Evolutionary conservation across 1,284 basidiomycete species (phyloP).

Genomic region (Fomitopsis betulina): DNA sequence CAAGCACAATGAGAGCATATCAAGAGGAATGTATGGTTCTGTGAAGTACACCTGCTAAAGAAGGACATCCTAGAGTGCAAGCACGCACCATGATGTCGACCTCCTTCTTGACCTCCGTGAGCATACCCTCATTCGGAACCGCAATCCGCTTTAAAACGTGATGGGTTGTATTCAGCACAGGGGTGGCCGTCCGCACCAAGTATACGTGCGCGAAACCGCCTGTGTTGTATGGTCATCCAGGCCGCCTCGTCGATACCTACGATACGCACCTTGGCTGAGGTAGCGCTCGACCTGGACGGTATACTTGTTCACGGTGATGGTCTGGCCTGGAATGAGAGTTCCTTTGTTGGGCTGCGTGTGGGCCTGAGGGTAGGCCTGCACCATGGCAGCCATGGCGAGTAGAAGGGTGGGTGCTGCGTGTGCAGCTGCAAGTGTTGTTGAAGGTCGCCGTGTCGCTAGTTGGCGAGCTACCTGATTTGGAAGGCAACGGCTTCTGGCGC

Average conservation of each 20-base stretch:
- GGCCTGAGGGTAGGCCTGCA: conserved; percentile 24
- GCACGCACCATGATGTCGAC: conserved; percentile 94
- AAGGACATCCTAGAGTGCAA: not conserved
- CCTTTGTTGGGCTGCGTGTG: conserved; percentile 45
- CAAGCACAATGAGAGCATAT: not conserved
- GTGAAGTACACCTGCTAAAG: not conserved
- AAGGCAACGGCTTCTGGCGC: not conserved
- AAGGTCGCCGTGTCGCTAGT: not conserved
- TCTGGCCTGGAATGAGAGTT: conserved; percentile 76
- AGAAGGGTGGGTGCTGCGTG: conserved; percentile 2
- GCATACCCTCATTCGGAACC: conserved; percentile 84
- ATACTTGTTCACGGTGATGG: conserved; percentile 87
- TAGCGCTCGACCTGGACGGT: conserved; percentile 86
- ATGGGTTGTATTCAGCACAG: conserved; percentile 86
- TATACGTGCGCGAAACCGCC: conserved; percentile 99
- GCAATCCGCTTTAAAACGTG: conserved; percentile 98
- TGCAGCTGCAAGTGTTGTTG: not conserved
- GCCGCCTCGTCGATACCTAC: not conserved
- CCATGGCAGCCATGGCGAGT: conserved; percentile 30
- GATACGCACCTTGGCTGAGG: conserved; percentile 79
- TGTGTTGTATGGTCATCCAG: conserved; percentile 28
- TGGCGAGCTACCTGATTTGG: not conserved
- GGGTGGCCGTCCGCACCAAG: conserved; percentile 82
- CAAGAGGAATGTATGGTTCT: not conserved
- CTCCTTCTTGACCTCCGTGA: conserved; percentile 95